phyloP scores from a whole-genome alignment of 306 rosid genomes.

The Inga oerstediana region DNA sequence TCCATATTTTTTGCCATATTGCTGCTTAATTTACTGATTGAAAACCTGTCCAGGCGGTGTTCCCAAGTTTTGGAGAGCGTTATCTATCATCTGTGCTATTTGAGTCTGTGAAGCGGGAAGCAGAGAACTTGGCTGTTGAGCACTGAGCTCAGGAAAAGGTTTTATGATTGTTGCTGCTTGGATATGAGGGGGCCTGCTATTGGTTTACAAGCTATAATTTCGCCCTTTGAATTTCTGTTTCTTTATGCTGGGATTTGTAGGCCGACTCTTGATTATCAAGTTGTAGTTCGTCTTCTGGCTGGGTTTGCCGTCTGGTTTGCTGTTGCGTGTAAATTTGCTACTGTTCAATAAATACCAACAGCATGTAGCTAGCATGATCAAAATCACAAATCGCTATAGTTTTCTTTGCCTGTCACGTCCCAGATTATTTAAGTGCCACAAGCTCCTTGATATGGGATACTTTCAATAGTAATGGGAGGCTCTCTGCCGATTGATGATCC shows the following conservation, averaged over 20 bases:
- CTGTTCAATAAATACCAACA: constrained; percentile 4
- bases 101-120: constrained; percentile 58
- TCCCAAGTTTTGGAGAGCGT: constrained; percentile 95
- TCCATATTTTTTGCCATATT: not conserved
- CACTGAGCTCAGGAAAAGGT: constrained; percentile 8
- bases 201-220: constrained; percentile 8
- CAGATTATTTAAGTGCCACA: not conserved
- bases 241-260: not conserved
- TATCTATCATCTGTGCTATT: constrained; percentile 72
- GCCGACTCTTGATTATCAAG: not conserved
- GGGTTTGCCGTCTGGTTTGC: not conserved
- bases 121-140: constrained; percentile 60
- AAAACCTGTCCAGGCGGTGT: constrained; percentile 53
- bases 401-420: not conserved
- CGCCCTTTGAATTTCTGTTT: constrained; percentile 18
- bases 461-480: no score
- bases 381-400: not conserved
- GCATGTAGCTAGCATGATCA: not conserved
- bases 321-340: constrained; percentile 10
- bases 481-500: not conserved
- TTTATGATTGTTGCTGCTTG: not conserved
- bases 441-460: not conserved
- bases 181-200: not conserved
- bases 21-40: constrained; percentile 17
- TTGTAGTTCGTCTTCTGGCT: not conserved